Base-by-base conservation (phyloP, 371 early-diverging fungal genomes). In the Mucor indicus region DNA sequence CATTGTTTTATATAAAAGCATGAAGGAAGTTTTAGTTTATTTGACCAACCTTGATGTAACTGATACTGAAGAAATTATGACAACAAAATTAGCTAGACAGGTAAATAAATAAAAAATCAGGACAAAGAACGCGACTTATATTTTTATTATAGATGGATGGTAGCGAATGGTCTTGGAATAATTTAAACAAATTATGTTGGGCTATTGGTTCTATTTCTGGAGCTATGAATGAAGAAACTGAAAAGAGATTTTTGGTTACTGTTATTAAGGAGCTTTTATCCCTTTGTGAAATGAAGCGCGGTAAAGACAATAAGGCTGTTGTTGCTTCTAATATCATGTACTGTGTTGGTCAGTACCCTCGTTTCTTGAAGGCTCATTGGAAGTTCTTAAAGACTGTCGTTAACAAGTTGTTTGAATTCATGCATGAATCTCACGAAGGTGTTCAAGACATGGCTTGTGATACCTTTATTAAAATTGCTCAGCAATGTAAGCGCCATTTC, bases 371-470 rank as follows among this genome's bases (percentile, higher is more conserved):
- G 65, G 92, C 96, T 3, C 98, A 99, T 64, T 96, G 97, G 94
- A 97, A 95, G 70, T 99, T 99, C 77, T 77, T 99, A 54, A 98
- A 96, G 83, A 97, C 99, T 0, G 99, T 99, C n/a, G 93, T 98
- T 50, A 97, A 96, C 84, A 99, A 99, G 68, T 75, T 99, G 31
- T 98, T 99, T 73, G 99, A 99, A 77, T 99, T 99, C 73, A 99
- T 99, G 99, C 96, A 98, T 61, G 99, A 99, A 73, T 75, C 86
- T 4, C 98, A 99, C 59, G 99, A 98, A 75, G 99, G 99, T 77
- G 98, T 99, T 16, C 97, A 98, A 67, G 99, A 99, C 69, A 99
- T 99, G 99, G 99, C 99, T 19, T 99, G 99, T 72, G 99, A 99
- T 69, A 99, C 99, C 2, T 98, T 99, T 69, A 94, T 96, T 56